Base-by-base conservation (phyloP, 768 basidiomycete genomes). In the Tephrocybe sp. region DNA sequence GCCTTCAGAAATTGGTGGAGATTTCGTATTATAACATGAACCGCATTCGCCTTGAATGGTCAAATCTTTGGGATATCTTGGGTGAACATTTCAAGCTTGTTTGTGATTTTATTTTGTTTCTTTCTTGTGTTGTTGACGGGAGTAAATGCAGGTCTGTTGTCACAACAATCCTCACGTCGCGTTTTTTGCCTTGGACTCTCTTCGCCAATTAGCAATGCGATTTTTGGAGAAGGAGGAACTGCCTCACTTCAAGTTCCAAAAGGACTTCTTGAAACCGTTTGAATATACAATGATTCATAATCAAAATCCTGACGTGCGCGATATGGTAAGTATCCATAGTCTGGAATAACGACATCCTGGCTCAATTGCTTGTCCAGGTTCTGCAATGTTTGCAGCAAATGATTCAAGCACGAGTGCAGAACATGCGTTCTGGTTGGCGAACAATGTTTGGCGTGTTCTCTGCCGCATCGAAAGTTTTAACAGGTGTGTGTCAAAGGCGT, bases 21-120 rank as follows among this genome's bases (percentile, higher is more conserved):
- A 98, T 99, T 49, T 97, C 95, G 8, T 99, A 99, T 68, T 99
- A 99, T 72, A 99, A 99, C 70, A 99, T 99, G 97, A 87, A 77
- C 55, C 87, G 97, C 42, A 98, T 99, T 63, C 91, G 97, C 68
- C 72, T 99, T 42, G 97, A 99, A 67, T 99, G 97, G 97, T 92
- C 92, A 0, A 90, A 92, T 67, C 76, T 99, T 54, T 99, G 97
- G 97, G 88, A 91, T 60, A 98, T 98, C 45, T 72, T 99, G 9
- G 97, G 97, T 45, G 94, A 97, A 66, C 97, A 99, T 68, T 98
- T 99, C 71, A 98, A 99, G 65, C 89, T 98, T 69, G 96, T 93
- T 60, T 55, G 74, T 63, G 48, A 35, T 19, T 33, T 14, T n/a
- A 22, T 34, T 39, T 14, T 32, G 8, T 35, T 31, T 20, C 40